Evolutionary conservation across 495 filamentous ascomycete species (phyloP).

Genomic region (Tricharina praecox): DNA sequence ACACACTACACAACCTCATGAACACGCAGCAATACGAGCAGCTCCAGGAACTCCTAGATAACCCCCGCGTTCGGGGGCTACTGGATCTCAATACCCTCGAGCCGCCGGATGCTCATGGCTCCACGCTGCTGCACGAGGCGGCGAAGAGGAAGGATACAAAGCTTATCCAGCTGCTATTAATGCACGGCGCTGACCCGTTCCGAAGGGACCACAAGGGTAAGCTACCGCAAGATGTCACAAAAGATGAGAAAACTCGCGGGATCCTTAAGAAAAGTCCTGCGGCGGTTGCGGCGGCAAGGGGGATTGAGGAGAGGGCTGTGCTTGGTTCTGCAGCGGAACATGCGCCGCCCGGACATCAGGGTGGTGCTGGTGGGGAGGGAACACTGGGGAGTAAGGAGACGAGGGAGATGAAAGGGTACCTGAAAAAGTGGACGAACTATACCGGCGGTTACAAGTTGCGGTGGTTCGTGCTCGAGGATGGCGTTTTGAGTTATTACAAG

Average conservation of each 20-base stretch:
- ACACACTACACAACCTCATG: constrained; percentile 64
- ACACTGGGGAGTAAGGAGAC: constrained; percentile 63
- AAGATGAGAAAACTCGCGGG: constrained; percentile 71
- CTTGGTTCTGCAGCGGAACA: constrained; percentile 51
- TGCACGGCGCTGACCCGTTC: constrained; percentile 97
- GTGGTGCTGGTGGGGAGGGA: constrained; percentile 36
- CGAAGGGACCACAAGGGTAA: constrained; percentile 87
- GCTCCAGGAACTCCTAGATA: constrained; percentile 60
- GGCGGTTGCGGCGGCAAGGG: constrained; percentile 81
- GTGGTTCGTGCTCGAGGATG: constrained; percentile 96
- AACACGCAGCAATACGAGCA: constrained; percentile 52
- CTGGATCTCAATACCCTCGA: constrained; percentile 84
- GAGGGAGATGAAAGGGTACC: constrained; percentile 91
- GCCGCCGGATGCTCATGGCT: constrained; percentile 59
- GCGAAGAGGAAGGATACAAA: constrained; percentile 69
- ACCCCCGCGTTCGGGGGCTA: constrained; percentile 64
- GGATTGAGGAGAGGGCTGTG: constrained; percentile 91
- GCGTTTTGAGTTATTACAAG: constrained; percentile 96
- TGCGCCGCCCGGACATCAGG: constrained; percentile 12
- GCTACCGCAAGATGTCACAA: constrained; percentile 89
- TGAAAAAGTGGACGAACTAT: constrained; percentile 99
- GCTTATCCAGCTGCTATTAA: constrained; percentile 70
- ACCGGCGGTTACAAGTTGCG: constrained; percentile 86
- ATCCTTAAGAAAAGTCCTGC: constrained; percentile 90
- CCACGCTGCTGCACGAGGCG: constrained; percentile 78